phyloP scores from a whole-genome alignment of 306 rosid species.

The Hippophae gyantsensis region DNA sequence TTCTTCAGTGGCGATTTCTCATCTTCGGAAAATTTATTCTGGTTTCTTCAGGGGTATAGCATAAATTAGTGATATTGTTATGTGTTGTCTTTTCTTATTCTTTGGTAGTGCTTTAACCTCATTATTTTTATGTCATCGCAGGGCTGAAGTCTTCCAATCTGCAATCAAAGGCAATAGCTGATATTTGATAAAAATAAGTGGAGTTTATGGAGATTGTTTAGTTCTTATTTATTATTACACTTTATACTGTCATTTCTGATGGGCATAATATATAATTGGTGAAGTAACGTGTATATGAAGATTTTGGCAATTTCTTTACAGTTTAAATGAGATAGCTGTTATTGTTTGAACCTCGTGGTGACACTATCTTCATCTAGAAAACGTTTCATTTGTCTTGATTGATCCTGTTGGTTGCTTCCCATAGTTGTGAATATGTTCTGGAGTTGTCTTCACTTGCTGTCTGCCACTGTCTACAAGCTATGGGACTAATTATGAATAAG shows the following conservation, averaged over 20 bases:
- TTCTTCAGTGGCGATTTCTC: conserved; percentile 91
- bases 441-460: conserved; percentile 34
- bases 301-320: conserved; percentile 30
- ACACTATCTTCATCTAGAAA: conserved; percentile 20
- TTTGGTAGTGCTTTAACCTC: conserved; percentile 6
- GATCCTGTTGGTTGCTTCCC: conserved; percentile 26
- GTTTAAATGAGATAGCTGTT: conserved; percentile 47
- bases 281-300: conserved; percentile 23
- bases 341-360: conserved; percentile 32
- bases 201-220: conserved; percentile 34
- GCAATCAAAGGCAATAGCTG: conserved; percentile 39
- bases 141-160: conserved; percentile 52
- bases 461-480: conserved; percentile 32
- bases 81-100: background rate
- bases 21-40: conserved; percentile 81
- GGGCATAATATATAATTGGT: conserved; percentile 38
- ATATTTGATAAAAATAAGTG: conserved; percentile 31
- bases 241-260: conserved; percentile 26
- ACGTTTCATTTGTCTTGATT: conserved; percentile 28
- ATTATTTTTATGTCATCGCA: conserved; percentile 22
- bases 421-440: conserved; percentile 47
- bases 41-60: conserved; percentile 71
- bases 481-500: conserved; percentile 53
- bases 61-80: background rate
- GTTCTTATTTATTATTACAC: conserved; percentile 31